Evolutionary conservation across 129 eudicot genomes (phyloP).

Genomic region (Helichrysum umbraculigerum): DNA sequence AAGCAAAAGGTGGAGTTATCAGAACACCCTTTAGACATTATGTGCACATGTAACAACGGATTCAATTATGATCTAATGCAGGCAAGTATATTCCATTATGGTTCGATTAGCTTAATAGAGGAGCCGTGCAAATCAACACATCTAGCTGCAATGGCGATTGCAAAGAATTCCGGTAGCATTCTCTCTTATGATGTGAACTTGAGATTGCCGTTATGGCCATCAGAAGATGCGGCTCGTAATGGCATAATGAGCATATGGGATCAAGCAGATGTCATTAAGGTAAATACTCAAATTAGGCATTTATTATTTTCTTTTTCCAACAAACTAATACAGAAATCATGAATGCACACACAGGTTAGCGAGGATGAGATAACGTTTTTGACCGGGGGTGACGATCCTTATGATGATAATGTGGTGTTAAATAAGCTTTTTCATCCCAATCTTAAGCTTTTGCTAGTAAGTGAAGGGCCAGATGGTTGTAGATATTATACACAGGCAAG

Average conservation of each 20-base stretch:
- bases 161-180: slow-evolving; percentile 53
- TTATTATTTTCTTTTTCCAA: background rate
- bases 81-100: slow-evolving; percentile 64
- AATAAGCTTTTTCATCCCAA: slow-evolving; percentile 53
- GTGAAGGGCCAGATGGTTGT: slow-evolving; percentile 62
- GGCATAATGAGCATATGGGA: slow-evolving; percentile 71
- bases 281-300: background rate
- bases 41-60: background rate
- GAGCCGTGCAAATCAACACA: slow-evolving; percentile 71
- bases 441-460: slow-evolving; percentile 63
- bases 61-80: slow-evolving; percentile 20
- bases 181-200: slow-evolving; percentile 68
- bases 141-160: slow-evolving; percentile 54
- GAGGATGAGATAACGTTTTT: slow-evolving; percentile 63
- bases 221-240: slow-evolving; percentile 53
- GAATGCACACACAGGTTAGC: slow-evolving; percentile 33
- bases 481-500: slow-evolving; percentile 60
- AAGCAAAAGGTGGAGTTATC: background rate
- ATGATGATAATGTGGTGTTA: slow-evolving; percentile 46
- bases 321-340: background rate
- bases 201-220: slow-evolving; percentile 63
- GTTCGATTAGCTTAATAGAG: slow-evolving; percentile 59
- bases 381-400: slow-evolving; percentile 42
- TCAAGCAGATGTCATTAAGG: slow-evolving; percentile 67
- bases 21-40: background rate